These are phyloP conservation scores for Sergeia podlipaevii DNA, from an alignment of 208 protist genomes.

Conservation along the genomic window DNA sequence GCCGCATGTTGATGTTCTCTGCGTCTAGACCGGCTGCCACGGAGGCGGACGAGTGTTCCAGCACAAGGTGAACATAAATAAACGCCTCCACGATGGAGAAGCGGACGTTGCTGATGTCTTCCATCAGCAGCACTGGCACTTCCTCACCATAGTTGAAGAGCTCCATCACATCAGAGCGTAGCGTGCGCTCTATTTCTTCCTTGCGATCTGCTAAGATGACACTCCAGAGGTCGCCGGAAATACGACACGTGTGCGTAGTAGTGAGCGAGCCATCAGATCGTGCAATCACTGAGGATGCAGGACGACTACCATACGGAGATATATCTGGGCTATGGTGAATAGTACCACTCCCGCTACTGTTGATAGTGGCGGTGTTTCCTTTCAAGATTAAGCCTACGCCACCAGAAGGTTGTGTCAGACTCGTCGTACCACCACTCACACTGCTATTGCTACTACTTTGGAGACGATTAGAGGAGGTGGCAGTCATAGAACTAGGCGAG, in stretches of 20 bases:
- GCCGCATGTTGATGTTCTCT: conserved; percentile 33
- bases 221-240: conserved; percentile 35
- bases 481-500: background rate
- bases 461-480: too few species aligned
- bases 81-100: conserved; percentile 17
- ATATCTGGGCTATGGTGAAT: background rate
- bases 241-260: conserved; percentile 22
- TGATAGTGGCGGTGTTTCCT: background rate
- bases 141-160: conserved; percentile 35
- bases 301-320: background rate
- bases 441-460: too few species aligned
- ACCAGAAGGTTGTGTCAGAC: conserved; percentile 3
- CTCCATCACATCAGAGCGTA: conserved; percentile 29
- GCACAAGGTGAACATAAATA: conserved; percentile 26
- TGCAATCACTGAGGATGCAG: background rate
- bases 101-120: conserved; percentile 18
- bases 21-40: too few species aligned
- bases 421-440: too few species aligned
- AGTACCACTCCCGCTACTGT: background rate
- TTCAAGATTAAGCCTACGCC: background rate
- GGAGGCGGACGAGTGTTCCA: too few species aligned
- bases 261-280: background rate
- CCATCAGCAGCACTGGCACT: conserved; percentile 2
- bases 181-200: conserved; percentile 10
- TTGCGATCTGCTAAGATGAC: conserved; percentile 11